Conservation (phyloP, 2,329 filamentous ascomycete species). For the Penicillium sp. region DNA sequence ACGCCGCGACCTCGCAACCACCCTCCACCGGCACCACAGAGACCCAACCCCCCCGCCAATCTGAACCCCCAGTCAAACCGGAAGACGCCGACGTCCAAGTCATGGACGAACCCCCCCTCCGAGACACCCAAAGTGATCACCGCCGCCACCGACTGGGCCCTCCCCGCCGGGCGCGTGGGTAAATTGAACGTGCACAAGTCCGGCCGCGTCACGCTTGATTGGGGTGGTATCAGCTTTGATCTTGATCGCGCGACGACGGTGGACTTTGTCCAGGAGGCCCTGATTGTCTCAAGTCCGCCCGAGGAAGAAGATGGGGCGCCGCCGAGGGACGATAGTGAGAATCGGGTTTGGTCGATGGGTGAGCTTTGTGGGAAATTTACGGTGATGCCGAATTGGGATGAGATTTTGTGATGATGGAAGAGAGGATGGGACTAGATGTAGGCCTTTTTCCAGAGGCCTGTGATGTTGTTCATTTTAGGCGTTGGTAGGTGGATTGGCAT, state of each 20-base stretch:
- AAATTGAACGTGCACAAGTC: constrained; percentile 65
- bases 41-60: not conserved
- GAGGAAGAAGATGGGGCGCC: constrained; percentile 25
- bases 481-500: not conserved
- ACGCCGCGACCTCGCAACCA: constrained; percentile 10
- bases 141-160: constrained; percentile 46
- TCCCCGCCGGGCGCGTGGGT: constrained; percentile 60
- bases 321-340: constrained; percentile 38
- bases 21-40: not conserved
- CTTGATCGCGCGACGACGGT: constrained; percentile 60
- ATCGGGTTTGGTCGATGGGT: constrained; percentile 60
- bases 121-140: constrained; percentile 41
- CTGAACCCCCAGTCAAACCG: constrained; percentile 24
- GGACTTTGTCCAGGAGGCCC: constrained; percentile 64
- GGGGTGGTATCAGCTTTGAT: constrained; percentile 64
- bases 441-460: not conserved
- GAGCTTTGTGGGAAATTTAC: constrained; percentile 68
- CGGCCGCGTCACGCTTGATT: constrained; percentile 64
- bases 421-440: no score
- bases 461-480: not conserved
- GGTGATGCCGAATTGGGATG: constrained; percentile 63
- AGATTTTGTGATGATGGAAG: constrained; percentile 45
- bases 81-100: constrained; percentile 39
- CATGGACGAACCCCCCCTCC: constrained; percentile 22
- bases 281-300: constrained; percentile 43